Evolutionary conservation across 495 filamentous ascomycete genomes (phyloP).

Genomic region (Daldinia vernicosa): DNA sequence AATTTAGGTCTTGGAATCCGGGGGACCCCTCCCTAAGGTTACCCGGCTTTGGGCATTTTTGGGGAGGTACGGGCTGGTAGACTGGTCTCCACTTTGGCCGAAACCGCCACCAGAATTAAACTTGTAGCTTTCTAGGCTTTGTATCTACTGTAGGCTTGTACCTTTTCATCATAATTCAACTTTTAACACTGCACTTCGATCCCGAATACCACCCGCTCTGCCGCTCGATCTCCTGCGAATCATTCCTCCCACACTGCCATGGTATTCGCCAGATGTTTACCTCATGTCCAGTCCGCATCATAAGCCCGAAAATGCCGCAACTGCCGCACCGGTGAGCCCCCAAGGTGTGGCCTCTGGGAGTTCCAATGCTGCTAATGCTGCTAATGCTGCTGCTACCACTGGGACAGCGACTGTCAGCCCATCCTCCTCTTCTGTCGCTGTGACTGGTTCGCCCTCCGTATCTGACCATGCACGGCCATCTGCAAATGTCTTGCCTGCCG

Average conservation of each 20-base stretch:
- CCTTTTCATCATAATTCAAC: slow-evolving; percentile 43
- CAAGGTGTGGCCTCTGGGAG: slow-evolving; percentile 41
- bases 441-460: slow-evolving; percentile 43
- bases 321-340: slow-evolving; percentile 58
- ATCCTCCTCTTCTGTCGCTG: slow-evolving; percentile 34
- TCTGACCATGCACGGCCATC: slow-evolving; percentile 42
- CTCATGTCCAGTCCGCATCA: slow-evolving; percentile 60
- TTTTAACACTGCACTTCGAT: slow-evolving; percentile 14
- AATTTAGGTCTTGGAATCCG: slow-evolving; percentile 20
- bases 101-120: slow-evolving; percentile 41
- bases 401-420: slow-evolving; percentile 42
- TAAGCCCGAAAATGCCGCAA: slow-evolving; percentile 60
- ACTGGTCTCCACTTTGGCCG: slow-evolving; percentile 33
- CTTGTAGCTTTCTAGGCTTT: slow-evolving; percentile 23
- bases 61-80: neutral
- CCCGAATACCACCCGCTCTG: slow-evolving; percentile 36
- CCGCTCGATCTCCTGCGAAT: slow-evolving; percentile 32
- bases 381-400: slow-evolving; percentile 38
- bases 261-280: slow-evolving; percentile 57
- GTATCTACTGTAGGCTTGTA: slow-evolving; percentile 16
- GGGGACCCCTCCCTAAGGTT: slow-evolving; percentile 21
- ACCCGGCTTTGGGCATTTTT: slow-evolving; percentile 9
- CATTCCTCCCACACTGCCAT: slow-evolving; percentile 48
- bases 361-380: slow-evolving; percentile 40
- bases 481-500: slow-evolving; percentile 42